Evolutionary conservation across 2,329 filamentous ascomycete species (phyloP).

Genomic region (Exophiala aquamarina): DNA sequence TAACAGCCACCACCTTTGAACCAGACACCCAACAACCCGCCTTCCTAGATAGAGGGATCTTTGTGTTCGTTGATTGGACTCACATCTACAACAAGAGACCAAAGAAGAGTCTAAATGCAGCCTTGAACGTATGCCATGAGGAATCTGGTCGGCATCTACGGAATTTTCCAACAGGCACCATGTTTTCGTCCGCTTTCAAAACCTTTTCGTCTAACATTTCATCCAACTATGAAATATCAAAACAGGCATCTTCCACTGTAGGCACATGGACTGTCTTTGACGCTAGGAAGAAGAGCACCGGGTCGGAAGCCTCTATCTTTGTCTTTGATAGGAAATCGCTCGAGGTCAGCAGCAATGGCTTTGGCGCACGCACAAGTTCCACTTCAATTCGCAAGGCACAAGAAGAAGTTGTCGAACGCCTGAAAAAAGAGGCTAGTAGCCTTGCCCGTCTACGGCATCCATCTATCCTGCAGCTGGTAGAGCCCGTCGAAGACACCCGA

Average conservation of each 20-base stretch:
- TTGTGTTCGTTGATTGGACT: no score
- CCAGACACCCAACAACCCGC: no score
- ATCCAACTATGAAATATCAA: conserved; percentile 82
- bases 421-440: conserved; percentile 89
- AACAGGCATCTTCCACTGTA: conserved; percentile 72
- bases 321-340: conserved; percentile 89
- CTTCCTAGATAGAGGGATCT: no score
- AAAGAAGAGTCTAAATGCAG: no score
- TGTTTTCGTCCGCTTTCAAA: conserved; percentile 94
- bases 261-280: conserved; percentile 98
- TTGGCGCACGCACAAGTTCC: conserved; percentile 60
- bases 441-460: conserved; percentile 87
- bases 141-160: not conserved
- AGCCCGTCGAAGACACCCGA: conserved; percentile 92
- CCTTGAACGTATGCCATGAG: no score
- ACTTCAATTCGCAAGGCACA: conserved; percentile 74
- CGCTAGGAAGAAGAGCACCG: conserved; percentile 93
- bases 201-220: conserved; percentile 93
- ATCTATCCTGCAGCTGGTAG: conserved; percentile 85
- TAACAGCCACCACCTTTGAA: no score
- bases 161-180: conserved; percentile 46
- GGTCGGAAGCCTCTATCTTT: conserved; percentile 86
- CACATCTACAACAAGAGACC: no score
- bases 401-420: conserved; percentile 85
- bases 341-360: conserved; percentile 62